Evolutionary conservation across 345 rosid genomes (phyloP).

Genomic region (Eucalyptus albens): DNA sequence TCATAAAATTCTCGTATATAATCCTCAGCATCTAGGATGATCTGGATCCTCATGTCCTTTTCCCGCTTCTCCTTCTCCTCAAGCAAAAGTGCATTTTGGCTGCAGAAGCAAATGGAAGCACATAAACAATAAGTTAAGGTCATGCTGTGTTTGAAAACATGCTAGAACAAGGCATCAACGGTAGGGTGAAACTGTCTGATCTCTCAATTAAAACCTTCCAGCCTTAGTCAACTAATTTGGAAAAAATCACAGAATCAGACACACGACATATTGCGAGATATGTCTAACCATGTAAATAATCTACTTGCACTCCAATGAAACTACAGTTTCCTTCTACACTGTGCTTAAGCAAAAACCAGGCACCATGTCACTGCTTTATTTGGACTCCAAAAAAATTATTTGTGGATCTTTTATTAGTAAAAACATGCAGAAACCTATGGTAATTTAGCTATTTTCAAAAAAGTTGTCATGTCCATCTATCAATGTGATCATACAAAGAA

Average conservation of each 20-base stretch:
- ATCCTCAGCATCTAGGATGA: constrained; percentile 54
- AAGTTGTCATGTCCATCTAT: neutral
- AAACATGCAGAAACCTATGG: neutral
- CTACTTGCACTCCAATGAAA: neutral
- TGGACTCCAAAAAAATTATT: neutral
- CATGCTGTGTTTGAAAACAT: neutral
- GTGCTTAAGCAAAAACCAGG: neutral
- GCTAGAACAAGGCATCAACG: neutral
- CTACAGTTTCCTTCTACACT: neutral
- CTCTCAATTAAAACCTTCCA: neutral
- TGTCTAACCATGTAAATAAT: neutral
- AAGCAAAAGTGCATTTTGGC: constrained; percentile 50
- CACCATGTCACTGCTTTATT: neutral
- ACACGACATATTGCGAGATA: neutral
- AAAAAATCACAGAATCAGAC: neutral
- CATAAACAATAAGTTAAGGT: neutral
- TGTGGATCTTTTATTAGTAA: neutral
- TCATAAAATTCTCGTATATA: constrained; percentile 45
- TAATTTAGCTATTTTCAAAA: neutral
- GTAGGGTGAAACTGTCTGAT: neutral
- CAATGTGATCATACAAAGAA: neutral
- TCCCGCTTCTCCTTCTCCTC: constrained; percentile 73
- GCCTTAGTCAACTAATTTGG: neutral
- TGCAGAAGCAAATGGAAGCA: constrained; percentile 1
- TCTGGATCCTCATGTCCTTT: constrained; percentile 53